Percentiles rank a stretch among this genome's conserved stretches.
phyloP scores from a whole-genome alignment of 345 rosid species.

The Citrus mangshanensis region DNA sequence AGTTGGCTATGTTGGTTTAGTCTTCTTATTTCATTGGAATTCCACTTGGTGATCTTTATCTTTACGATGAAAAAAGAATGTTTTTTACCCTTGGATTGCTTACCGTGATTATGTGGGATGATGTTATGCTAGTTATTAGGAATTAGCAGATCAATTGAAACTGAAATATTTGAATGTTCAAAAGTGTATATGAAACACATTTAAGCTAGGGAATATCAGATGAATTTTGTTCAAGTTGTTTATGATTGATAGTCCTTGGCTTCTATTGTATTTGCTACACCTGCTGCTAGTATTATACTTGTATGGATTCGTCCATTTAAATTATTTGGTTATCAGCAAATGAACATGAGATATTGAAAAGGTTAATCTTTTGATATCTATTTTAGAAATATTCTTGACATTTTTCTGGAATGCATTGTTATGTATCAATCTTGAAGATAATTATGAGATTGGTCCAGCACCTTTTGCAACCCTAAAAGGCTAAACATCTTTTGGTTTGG shows the following conservation, averaged over 20 bases:
- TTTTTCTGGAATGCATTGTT: neutral
- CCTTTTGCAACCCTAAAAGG: neutral
- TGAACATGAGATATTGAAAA: neutral
- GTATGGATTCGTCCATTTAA: neutral
- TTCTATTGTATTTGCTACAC: neutral
- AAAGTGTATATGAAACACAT: neutral
- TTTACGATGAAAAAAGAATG: too few species aligned
- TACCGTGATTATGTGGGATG: neutral
- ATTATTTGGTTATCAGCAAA: neutral
- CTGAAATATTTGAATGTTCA: neutral
- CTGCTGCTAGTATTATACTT: neutral
- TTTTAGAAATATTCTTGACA: neutral
- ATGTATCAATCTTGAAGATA: neutral
- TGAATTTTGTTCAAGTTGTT: neutral
- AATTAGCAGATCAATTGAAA: neutral
- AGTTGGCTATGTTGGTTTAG: neutral
- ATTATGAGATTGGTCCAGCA: neutral
- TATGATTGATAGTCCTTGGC: neutral
- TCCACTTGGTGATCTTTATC: neutral
- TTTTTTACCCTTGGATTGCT: neutral
- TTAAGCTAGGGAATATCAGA: neutral
- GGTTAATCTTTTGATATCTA: neutral
- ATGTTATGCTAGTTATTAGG: neutral
- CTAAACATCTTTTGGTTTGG: neutral
- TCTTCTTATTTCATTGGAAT: neutral